Evolutionary conservation across 1,139 yeast genomes (phyloP).

Genomic region (Suhomyces taliae): DNA sequence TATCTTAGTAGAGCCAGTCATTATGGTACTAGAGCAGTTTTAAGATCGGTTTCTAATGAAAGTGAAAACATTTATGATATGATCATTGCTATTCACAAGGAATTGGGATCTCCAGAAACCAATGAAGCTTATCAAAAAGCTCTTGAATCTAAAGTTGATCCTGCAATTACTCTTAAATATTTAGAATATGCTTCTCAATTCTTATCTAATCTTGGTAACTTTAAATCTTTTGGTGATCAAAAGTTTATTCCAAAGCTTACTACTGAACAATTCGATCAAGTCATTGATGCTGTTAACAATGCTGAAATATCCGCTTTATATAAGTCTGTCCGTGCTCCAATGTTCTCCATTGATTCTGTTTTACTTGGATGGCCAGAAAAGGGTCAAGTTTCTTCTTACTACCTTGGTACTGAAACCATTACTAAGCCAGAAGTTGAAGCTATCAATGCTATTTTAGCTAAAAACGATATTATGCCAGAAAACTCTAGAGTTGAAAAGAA

Average conservation of each 20-base stretch:
- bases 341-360: slow-evolving; percentile 52
- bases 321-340: slow-evolving; percentile 42
- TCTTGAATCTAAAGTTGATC: slow-evolving; percentile 21
- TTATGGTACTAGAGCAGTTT: slow-evolving; percentile 75
- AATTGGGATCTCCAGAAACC: slow-evolving; percentile 46
- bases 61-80: slow-evolving; percentile 73
- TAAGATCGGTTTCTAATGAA: slow-evolving; percentile 83
- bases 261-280: slow-evolving; percentile 45
- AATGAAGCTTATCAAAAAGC: slow-evolving; percentile 42
- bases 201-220: slow-evolving; percentile 79
- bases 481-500: slow-evolving; percentile 70
- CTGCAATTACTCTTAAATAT: slow-evolving; percentile 42
- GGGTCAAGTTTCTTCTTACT: slow-evolving; percentile 76
- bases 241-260: slow-evolving; percentile 73
- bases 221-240: slow-evolving; percentile 85
- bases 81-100: slow-evolving; percentile 55
- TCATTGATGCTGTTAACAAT: slow-evolving; percentile 45
- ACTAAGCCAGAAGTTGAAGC: slow-evolving; percentile 63
- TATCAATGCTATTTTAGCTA: slow-evolving; percentile 63
- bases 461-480: slow-evolving; percentile 71
- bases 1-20: slow-evolving; percentile 80
- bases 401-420: slow-evolving; percentile 44
- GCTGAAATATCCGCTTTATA: slow-evolving; percentile 39
- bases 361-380: slow-evolving; percentile 77
- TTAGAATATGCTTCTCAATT: slow-evolving; percentile 82